Evolutionary conservation across 2,329 filamentous ascomycete genomes (phyloP).

Genomic region (Nothopassalora personata): DNA sequence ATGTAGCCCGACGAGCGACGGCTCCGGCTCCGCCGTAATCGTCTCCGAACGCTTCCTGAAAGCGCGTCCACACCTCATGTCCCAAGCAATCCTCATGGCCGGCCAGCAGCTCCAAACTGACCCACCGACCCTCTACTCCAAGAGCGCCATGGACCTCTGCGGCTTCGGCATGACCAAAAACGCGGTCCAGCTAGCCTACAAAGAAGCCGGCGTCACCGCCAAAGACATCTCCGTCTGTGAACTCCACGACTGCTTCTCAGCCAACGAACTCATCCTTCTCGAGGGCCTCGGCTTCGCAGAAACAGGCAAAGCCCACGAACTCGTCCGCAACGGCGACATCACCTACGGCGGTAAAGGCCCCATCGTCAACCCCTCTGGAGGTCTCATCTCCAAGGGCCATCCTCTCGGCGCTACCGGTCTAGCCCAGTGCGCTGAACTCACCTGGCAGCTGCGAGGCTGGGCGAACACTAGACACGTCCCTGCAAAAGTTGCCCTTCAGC

Average conservation of each 20-base stretch:
- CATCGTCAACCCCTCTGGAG: conserved; percentile 79
- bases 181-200: conserved; percentile 63
- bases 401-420: conserved; percentile 88
- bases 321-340: conserved; percentile 80
- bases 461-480: conserved; percentile 77
- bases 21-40: conserved; percentile 79
- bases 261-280: conserved; percentile 87
- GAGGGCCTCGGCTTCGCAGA: conserved; percentile 75
- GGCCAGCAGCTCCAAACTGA: conserved; percentile 84
- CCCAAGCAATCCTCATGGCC: conserved; percentile 80
- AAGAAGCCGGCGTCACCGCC: conserved; percentile 63
- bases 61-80: conserved; percentile 70
- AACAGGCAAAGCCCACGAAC: conserved; percentile 81
- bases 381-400: conserved; percentile 92
- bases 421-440: conserved; percentile 91
- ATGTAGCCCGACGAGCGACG: conserved; percentile 94
- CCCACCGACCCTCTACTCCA: conserved; percentile 69
- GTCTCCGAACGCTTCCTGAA: conserved; percentile 87
- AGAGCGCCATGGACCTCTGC: conserved; percentile 78
- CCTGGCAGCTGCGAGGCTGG: conserved; percentile 90
- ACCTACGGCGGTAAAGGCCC: conserved; percentile 76
- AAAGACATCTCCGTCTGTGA: conserved; percentile 77
- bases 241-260: conserved; percentile 92
- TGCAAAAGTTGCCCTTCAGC: conserved; percentile 71
- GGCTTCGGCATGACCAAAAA: conserved; percentile 77